These are phyloP conservation scores for Aplosporella prunicola DNA, from an alignment of 2,329 filamentous ascomycete species.

Conservation along the genomic window DNA sequence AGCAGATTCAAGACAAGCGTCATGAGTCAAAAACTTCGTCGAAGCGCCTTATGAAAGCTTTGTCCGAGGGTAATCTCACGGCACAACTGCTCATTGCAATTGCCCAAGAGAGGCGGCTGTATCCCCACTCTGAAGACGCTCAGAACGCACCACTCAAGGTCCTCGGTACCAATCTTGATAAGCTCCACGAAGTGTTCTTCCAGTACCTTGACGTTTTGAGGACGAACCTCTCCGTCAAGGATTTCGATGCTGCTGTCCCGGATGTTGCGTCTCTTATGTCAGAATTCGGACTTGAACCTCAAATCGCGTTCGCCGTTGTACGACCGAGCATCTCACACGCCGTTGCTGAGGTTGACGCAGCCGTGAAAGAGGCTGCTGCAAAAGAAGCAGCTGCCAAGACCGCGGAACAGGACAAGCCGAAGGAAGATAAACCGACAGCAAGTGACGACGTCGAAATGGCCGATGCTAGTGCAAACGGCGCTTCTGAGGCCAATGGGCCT, in stretches of 20 bases:
- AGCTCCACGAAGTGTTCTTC: constrained; percentile 72
- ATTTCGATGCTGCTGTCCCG: constrained; percentile 73
- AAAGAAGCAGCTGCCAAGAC: constrained; percentile 14
- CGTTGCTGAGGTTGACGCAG: constrained; percentile 27
- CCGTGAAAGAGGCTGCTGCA: constrained; percentile 23
- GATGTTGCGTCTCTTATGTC: constrained; percentile 62
- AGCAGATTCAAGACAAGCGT: constrained; percentile 68
- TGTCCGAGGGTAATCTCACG: constrained; percentile 69
- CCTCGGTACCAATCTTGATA: constrained; percentile 78
- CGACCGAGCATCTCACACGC: constrained; percentile 33
- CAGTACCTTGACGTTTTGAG: constrained; percentile 87
- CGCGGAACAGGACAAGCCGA: constrained; percentile 20
- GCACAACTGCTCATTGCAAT: constrained; percentile 81
- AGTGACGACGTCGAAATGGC: constrained; percentile 52
- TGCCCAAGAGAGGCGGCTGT: constrained; percentile 81
- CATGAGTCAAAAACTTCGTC: constrained; percentile 60
- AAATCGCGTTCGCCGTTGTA: constrained; percentile 5
- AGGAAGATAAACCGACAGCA: constrained; percentile 15
- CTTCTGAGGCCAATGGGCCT: constrained; percentile 18
- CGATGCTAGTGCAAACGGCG: constrained; percentile 17
- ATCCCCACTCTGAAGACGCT: constrained; percentile 64
- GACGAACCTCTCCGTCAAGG: constrained; percentile 62
- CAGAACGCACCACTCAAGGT: constrained; percentile 77
- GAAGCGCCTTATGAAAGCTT: constrained; percentile 66
- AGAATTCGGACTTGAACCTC: constrained; percentile 62